Base-by-base conservation (phyloP, 495 filamentous ascomycete genomes). In the Hypomontagnella monticulosa region DNA sequence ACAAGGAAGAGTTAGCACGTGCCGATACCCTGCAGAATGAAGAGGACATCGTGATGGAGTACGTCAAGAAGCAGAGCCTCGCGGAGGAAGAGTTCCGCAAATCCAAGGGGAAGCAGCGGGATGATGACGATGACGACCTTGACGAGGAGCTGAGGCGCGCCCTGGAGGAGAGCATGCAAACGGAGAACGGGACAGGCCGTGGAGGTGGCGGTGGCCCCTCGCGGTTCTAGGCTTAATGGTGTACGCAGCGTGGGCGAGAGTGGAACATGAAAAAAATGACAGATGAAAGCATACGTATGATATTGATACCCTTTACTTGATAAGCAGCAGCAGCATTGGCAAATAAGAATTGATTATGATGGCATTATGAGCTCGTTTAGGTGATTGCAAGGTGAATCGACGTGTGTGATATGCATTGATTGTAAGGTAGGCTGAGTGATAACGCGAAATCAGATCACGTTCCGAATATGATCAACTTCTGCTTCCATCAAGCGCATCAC, bases 51-150 rank as follows among this genome's bases (percentile, higher is more conserved):
- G 83, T 93, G 20, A 69, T 93, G 71, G 88, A 91, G 61, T 91
- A 90, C 73, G 82, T 92, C n/a, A 91, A 87, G 78, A 87, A 85
- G 75, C 89, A 92, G 75, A 92, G 90, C 75, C 67, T 92, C 16
- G 81, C 83, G 0, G 90, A 93, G 76, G 84, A 86, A 53, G 80
- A 84, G 64, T 82, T 80, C 70, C 71, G 76, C 36, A 70, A 64
- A 63, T 68, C 57, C 12, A 54, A 67, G 49, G 54, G 65, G 6
- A 70, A 73, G 42, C 52, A 60, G 16, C 61, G 53, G 6, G 61
- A 51, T 8, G 69, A 61, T 27, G 60, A 43, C n/a, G 73, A 73
- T 7, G 71, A 67, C 0, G 79, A 73, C 1, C 71, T 77, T 30
- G 77, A 82, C 36, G 82, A 80, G 57, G 80, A 81, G 36, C 66